phyloP scores from a whole-genome alignment of 2,329 filamentous ascomycete genomes.

The Exophiala sp. region DNA sequence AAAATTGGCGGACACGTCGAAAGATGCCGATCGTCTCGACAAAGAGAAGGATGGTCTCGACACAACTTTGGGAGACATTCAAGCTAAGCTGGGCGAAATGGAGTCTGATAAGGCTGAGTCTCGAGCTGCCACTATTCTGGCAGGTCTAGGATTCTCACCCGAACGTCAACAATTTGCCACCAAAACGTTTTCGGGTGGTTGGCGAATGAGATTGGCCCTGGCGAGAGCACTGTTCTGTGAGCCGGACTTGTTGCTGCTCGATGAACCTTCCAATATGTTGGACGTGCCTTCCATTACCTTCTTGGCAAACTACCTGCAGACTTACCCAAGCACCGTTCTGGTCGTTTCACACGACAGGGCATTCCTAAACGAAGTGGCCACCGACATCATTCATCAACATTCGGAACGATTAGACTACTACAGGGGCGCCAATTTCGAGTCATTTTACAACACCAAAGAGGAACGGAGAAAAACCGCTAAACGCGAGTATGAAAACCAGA shows the following conservation, averaged over 20 bases:
- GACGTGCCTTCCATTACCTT: constrained; percentile 99
- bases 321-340: constrained; percentile 88
- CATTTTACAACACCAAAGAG: constrained; percentile 95
- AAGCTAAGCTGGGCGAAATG: constrained; percentile 92
- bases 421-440: constrained; percentile 93
- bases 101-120: constrained; percentile 98
- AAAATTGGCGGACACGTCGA: constrained; percentile 83
- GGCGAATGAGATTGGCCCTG: constrained; percentile 95
- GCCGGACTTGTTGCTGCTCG: constrained; percentile 88
- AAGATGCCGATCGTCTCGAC: constrained; percentile 80
- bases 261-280: constrained; percentile 99
- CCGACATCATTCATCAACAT: constrained; percentile 97
- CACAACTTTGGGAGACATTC: constrained; percentile 83
- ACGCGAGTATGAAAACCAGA: constrained; percentile 98
- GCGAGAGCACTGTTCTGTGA: constrained; percentile 97
- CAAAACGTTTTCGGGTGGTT: constrained; percentile 98
- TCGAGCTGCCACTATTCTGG: constrained; percentile 89
- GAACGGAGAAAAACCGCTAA: constrained; percentile 95
- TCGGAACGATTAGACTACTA: constrained; percentile 98
- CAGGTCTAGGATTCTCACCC: constrained; percentile 91
- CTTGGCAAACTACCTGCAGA: constrained; percentile 90
- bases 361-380: constrained; percentile 98
- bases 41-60: constrained; percentile 86
- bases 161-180: constrained; percentile 91
- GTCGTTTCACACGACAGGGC: constrained; percentile 98